Conservation (phyloP, 345 rosid species). For the Cardamine resedifolia region DNA sequence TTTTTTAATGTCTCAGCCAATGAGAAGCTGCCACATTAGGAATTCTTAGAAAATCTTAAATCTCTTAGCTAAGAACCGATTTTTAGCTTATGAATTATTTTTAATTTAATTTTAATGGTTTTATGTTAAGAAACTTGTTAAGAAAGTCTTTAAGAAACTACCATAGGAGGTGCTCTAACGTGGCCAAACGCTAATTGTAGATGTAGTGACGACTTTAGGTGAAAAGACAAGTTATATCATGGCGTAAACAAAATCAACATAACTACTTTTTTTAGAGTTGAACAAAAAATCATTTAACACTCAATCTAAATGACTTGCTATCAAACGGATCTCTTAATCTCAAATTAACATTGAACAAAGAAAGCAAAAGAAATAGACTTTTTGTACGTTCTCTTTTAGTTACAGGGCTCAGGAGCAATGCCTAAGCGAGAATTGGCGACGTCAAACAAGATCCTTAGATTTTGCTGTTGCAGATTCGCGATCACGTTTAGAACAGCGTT, state of each 20-base stretch:
- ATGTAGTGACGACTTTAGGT: too few relatives aligned
- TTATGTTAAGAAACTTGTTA: too few relatives aligned
- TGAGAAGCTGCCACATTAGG: too few relatives aligned
- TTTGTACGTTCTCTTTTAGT: constrained; percentile 36
- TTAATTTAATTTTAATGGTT: too few relatives aligned
- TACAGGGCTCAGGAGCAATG: constrained; percentile 77
- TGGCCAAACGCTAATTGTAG: too few relatives aligned
- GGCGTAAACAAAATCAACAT: not conserved
- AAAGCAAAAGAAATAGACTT: not conserved
- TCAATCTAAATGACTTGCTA: not conserved
- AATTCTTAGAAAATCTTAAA: too few relatives aligned
- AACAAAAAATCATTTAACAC: not conserved
- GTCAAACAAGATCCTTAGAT: constrained; percentile 72
- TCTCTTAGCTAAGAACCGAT: too few relatives aligned
- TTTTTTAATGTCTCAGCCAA: too few relatives aligned
- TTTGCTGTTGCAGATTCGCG: constrained; percentile 93
- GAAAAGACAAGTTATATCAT: too few relatives aligned
- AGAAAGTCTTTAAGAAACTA: too few relatives aligned
- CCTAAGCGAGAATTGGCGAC: constrained; percentile 72
- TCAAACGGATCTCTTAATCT: not conserved
- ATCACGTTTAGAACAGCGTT: constrained; percentile 74
- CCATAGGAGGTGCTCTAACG: too few relatives aligned
- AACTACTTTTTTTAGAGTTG: not conserved
- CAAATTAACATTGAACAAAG: not conserved
- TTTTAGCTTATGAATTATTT: too few relatives aligned